These are phyloP conservation scores for Noccaea caerulescens DNA, from an alignment of 345 rosid species.

Conservation along the genomic window DNA sequence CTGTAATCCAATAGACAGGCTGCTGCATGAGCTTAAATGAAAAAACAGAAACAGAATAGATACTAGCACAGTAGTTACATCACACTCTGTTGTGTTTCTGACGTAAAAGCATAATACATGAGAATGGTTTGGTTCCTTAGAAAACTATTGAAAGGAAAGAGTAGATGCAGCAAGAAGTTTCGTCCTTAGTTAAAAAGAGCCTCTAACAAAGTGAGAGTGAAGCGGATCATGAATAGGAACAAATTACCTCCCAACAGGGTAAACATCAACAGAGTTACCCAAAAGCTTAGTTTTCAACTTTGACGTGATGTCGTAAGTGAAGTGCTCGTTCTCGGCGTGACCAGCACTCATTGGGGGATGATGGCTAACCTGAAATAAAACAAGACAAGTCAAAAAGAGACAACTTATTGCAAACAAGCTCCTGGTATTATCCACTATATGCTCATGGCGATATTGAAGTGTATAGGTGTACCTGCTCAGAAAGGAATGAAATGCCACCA, in stretches of 20 bases:
- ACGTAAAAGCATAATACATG: neutral
- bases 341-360: conserved; percentile 98
- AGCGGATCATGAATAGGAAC: conserved; percentile 3
- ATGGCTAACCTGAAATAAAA: conserved; percentile 74
- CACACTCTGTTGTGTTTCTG: neutral
- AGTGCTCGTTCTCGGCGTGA: conserved; percentile 90
- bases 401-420: neutral
- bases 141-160: conserved; percentile 10
- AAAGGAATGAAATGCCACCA: conserved; percentile 72
- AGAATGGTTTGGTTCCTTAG: neutral
- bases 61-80: conserved; percentile 2
- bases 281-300: conserved; percentile 85
- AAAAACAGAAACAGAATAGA: conserved; percentile 2
- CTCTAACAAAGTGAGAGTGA: neutral
- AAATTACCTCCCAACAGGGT: conserved; percentile 74
- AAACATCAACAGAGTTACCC: conserved; percentile 74
- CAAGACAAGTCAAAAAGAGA: neutral
- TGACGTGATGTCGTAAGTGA: conserved; percentile 77
- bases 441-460: neutral
- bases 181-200: neutral
- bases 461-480: conserved; percentile 74
- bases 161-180: neutral
- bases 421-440: neutral
- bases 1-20: conserved; percentile 46
- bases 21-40: conserved; percentile 23